Conservation (phyloP, 441 rosid genomes). For the Pelargonium myrrhifolium region DNA sequence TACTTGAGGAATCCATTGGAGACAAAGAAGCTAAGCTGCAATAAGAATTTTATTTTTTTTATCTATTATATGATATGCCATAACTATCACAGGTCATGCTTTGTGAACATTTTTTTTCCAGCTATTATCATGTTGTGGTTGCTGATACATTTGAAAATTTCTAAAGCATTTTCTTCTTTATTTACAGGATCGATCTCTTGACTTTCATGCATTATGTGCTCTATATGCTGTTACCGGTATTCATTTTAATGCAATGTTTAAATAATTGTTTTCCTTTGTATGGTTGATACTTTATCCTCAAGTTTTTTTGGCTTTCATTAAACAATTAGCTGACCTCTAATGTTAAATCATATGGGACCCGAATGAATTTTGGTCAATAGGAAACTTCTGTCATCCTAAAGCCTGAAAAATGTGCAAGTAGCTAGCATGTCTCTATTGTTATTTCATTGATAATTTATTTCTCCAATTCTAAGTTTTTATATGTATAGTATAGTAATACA, state of each 20-base stretch:
- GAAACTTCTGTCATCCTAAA: not conserved
- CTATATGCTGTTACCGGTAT: constrained; percentile 96
- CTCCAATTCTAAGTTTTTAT: not conserved
- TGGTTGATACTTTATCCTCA: not conserved
- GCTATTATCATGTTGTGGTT: constrained; percentile 3
- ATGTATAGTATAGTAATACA: not conserved
- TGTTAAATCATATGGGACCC: not conserved
- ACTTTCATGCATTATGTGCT: constrained; percentile 77
- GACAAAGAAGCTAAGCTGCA: not conserved
- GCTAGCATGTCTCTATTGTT: not conserved
- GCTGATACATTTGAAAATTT: constrained; percentile 8
- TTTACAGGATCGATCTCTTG: constrained; percentile 93
- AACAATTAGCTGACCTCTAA: not conserved
- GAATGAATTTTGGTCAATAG: not conserved
- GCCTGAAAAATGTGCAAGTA: not conserved
- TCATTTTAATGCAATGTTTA: constrained; percentile 7
- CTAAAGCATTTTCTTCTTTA: constrained; percentile 5
- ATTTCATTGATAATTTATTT: too few species aligned
- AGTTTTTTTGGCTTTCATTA: not conserved
- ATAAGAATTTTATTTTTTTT: not conserved
- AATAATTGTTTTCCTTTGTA: not conserved
- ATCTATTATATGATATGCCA: not conserved
- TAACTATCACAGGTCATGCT: constrained; percentile 1
- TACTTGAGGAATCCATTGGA: not conserved
- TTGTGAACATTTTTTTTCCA: constrained; percentile 7